Base-by-base conservation (phyloP, 176 grass and related monocot species). In the Eragrostis nindensis region DNA sequence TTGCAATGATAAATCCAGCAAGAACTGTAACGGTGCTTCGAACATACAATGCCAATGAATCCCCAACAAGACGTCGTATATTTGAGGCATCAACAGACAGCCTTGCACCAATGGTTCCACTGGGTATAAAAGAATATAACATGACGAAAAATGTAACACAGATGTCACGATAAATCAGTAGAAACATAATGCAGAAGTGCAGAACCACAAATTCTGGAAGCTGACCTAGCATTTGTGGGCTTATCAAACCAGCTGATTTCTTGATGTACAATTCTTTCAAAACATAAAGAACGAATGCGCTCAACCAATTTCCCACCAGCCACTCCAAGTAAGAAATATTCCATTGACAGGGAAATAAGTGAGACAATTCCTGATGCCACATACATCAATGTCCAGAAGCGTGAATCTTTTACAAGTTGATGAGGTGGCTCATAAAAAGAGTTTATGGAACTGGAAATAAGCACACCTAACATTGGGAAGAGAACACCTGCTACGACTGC, bases 201-300 rank as follows among this genome's bases (percentile, higher is more conserved):
- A 14, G 26, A 43, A 43, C 14, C 9, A 55, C 32, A 75, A 11
- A 59, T 43, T 43, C 17, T 60, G 9, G 38, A 54, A 19, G 52
- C 52, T 57, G 13, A 74, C 72, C 72, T 74, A 57, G 72, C 32
- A 74, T 74, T 74, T 21, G 21, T 22, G 32, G 50, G 21, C 52
- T 56, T 74, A 42, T 74, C 72, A 57, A 74, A 74, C 72, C 72
- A 74, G 49, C 52, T 74, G 36, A 74, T 74, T 56, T 74, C 72
- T 57, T 74, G 72, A 57, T 40, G 7, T 25, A 74, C 36, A 74
- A 74, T 57, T 21, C 52, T 57, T 74, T 74, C 21, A 74, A 74
- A 57, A 41, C 32, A 74, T 74, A 74, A 57, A 24, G 71, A 74
- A 54, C 52, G 72, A 59, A 74, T 8, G 1, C 52, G 52, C 38